phyloP scores from a whole-genome alignment of 1,139 yeast species.

The Yamadazyma triangularis region DNA sequence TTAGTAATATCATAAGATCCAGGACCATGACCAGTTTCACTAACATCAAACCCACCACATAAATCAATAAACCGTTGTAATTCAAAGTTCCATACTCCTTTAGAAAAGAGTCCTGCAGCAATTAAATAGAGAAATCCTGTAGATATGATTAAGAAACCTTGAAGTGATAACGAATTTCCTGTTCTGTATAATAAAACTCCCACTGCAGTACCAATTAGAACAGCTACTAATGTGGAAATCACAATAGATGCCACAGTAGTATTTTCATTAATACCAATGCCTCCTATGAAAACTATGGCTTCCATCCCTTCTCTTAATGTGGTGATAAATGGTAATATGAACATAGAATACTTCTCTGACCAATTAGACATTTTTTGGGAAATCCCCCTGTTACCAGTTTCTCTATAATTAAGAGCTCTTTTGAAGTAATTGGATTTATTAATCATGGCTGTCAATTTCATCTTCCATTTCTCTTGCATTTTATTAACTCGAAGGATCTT shows the following conservation, averaged over 20 bases:
- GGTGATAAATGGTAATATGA: conserved; percentile 41
- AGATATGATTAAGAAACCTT: conserved; percentile 35
- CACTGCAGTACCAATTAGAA: conserved; percentile 28
- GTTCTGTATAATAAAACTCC: conserved; percentile 38
- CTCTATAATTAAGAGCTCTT: conserved; percentile 8
- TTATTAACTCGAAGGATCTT: conserved; percentile 38
- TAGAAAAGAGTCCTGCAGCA: conserved; percentile 44
- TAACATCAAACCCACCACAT: conserved; percentile 43
- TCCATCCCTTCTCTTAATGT: conserved; percentile 47
- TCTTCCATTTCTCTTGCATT: conserved; percentile 84
- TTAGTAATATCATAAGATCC: conserved; percentile 39
- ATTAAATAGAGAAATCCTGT: conserved; percentile 40
- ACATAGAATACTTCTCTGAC: conserved; percentile 36
- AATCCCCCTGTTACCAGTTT: conserved; percentile 6
- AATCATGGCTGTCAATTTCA: conserved; percentile 42
- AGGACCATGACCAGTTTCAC: conserved; percentile 47
- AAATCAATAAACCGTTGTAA: conserved; percentile 35
- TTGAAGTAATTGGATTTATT: conserved; percentile 16
- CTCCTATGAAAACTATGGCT: conserved; percentile 45
- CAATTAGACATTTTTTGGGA: conserved; percentile 12
- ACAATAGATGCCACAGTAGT: conserved; percentile 30
- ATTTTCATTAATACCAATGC: conserved; percentile 43
- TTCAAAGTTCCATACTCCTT: conserved; percentile 45
- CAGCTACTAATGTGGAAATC: conserved; percentile 26
- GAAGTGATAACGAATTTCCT: conserved; percentile 39